Evolutionary conservation across 176 grass and related monocot genomes (phyloP).

Genomic region (Stipa capillata): DNA sequence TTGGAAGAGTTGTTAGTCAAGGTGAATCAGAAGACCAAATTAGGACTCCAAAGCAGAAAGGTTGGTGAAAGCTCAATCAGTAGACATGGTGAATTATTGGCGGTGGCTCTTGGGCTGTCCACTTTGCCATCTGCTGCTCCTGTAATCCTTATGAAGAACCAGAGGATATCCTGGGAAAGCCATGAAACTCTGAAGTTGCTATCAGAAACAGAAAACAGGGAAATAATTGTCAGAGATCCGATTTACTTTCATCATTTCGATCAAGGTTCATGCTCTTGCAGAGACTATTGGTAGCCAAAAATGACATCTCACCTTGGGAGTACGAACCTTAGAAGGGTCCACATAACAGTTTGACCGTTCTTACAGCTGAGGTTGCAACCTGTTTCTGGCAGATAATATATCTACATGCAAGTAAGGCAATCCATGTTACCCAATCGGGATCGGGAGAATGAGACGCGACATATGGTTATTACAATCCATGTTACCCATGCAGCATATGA

Average conservation of each 20-base stretch:
- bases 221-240: slow-evolving; percentile 66
- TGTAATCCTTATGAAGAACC: slow-evolving; percentile 75
- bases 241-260: slow-evolving; percentile 65
- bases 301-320: not conserved
- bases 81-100: slow-evolving; percentile 61
- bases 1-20: slow-evolving; percentile 37
- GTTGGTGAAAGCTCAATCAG: slow-evolving; percentile 25
- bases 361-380: not conserved
- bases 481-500: not conserved
- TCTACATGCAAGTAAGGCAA: not conserved
- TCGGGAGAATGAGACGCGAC: not conserved
- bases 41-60: slow-evolving; percentile 50
- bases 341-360: not conserved
- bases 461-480: not conserved
- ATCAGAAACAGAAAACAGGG: slow-evolving; percentile 46
- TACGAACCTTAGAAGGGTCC: not conserved
- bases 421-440: not conserved
- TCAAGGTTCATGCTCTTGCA: slow-evolving; percentile 64
- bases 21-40: slow-evolving; percentile 45
- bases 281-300: slow-evolving; percentile 60
- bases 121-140: slow-evolving; percentile 26
- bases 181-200: slow-evolving; percentile 65
- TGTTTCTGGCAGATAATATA: not conserved
- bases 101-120: slow-evolving; percentile 39
- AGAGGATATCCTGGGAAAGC: slow-evolving; percentile 60